Conservation (phyloP, 805 yeast genomes). For the Zygosaccharomyces siamensis region DNA sequence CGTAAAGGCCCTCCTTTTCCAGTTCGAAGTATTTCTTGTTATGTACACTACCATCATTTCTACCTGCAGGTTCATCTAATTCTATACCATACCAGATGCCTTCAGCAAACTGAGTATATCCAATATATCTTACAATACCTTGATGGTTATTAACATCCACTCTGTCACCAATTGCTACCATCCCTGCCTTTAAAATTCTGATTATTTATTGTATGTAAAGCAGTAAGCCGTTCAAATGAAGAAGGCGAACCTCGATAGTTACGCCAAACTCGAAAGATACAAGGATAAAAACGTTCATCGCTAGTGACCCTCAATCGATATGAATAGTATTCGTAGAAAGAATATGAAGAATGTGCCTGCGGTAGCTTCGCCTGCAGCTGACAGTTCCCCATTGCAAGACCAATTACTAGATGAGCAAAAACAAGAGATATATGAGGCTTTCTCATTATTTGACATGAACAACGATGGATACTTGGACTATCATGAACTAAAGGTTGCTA, state of each 20-base stretch:
- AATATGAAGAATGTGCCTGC: slow-evolving; percentile 11
- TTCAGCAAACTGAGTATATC: slow-evolving; percentile 52
- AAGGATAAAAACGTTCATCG: background rate
- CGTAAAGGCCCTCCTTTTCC: slow-evolving; percentile 10
- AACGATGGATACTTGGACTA: slow-evolving; percentile 85
- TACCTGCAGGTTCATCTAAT: slow-evolving; percentile 71
- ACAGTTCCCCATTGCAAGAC: slow-evolving; percentile 27
- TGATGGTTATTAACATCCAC: slow-evolving; percentile 38
- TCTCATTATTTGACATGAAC: slow-evolving; percentile 86
- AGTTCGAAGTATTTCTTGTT: slow-evolving; percentile 57
- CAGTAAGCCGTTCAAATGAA: background rate
- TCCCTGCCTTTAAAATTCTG: background rate
- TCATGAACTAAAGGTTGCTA: slow-evolving; percentile 90
- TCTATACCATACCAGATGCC: slow-evolving; percentile 82
- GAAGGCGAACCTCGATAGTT: background rate
- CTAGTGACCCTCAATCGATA: background rate
- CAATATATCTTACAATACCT: slow-evolving; percentile 49
- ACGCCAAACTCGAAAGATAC: slow-evolving; percentile 1
- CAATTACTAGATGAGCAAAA: slow-evolving; percentile 82
- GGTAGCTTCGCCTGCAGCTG: slow-evolving; percentile 15
- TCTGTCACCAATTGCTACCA: slow-evolving; percentile 24
- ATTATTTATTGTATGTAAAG: background rate
- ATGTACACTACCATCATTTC: slow-evolving; percentile 70
- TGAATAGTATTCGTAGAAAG: slow-evolving; percentile 15
- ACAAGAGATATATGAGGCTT: slow-evolving; percentile 90